Percentiles rank a stretch among this genome's conserved stretches.
These are phyloP conservation scores for Taiozyma sp. DNA, from an alignment of 1,139 yeast species.

Conservation along the genomic window DNA sequence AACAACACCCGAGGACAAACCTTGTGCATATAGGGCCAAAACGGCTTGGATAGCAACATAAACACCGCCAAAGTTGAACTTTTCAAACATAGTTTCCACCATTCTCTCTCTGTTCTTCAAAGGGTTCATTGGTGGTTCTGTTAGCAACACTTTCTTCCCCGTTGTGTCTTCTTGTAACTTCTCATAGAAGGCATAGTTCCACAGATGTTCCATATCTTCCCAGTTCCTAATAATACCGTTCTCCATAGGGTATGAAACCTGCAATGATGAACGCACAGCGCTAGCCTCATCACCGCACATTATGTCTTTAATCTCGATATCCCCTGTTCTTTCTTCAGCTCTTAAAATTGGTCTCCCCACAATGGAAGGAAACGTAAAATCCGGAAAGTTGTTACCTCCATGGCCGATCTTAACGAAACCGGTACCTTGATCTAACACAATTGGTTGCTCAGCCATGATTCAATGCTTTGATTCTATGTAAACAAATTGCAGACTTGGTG, in stretches of 20 bases:
- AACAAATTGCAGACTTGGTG: background rate
- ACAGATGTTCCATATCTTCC: constrained; percentile 98
- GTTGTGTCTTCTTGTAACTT: constrained; percentile 74
- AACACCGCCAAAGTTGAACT: constrained; percentile 92
- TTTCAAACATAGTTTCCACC: constrained; percentile 98
- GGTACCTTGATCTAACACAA: constrained; percentile 97
- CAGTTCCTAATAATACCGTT: constrained; percentile 96
- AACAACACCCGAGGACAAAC: constrained; percentile 95
- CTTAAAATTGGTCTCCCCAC: constrained; percentile 97
- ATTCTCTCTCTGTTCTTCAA: constrained; percentile 85
- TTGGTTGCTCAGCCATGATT: constrained; percentile 21
- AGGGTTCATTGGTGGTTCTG: constrained; percentile 99
- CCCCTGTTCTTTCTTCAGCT: constrained; percentile 85
- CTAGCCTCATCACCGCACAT: constrained; percentile 98
- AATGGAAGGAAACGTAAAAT: constrained; percentile 95
- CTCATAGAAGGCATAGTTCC: constrained; percentile 97
- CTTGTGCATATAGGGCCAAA: constrained; percentile 94
- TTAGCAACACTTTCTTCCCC: constrained; percentile 77
- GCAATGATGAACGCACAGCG: constrained; percentile 82
- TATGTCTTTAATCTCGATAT: constrained; percentile 77
- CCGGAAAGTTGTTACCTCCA: constrained; percentile 97
- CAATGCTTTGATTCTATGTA: background rate
- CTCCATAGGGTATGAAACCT: constrained; percentile 96
- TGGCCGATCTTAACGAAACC: constrained; percentile 95
- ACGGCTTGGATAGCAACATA: constrained; percentile 99